Evolutionary conservation across 257 asterid genomes (phyloP), one percentile per base, ranked within the genome.

Genomic region (Capsicum pubescens): DNA sequence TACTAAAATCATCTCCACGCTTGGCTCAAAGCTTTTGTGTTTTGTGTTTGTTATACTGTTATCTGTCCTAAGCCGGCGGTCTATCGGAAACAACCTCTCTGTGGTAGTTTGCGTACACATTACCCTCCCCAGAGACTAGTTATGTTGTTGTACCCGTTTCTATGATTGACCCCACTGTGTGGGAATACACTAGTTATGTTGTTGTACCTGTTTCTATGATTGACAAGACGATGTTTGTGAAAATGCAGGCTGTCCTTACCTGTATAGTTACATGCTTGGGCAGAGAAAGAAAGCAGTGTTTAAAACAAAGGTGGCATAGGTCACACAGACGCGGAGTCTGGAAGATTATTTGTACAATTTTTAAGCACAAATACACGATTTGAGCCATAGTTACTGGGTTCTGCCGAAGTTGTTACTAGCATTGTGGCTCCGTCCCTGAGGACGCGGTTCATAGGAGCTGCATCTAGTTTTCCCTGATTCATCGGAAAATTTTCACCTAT

Each of bases 191-290:
- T 26, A 26, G 32, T 1, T 26, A 26, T 26, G 32, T 26, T 26
- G 32, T 26, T 26, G 32, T 26, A 26, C 32, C 32, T 2, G 32
- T 26, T 26, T 26, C 32, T 26, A 42, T 78, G 74, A 50, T 12
- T 64, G 5, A 64, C 46, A 2, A 64, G 44, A 64, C 17, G 71
- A 11, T 12, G 71, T 44, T 26, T 58, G 26, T 10, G n/a, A 4
- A 16, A n/a, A 54, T 83, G 84, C 91, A 88, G 90, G 97, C 19
- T 88, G 88, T 81, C 97, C 98, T 68, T 96, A 92, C 90, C 82
- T 95, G 89, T 94, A 88, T 35, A 90, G 89, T 2, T 93, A 95
- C 66, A 95, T 95, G 98, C 87, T 94, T 81, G 92, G 95, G 48
- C 98, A 68, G 76, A 68, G 76, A 68, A 68, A 68, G 52, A 68